Conservation (phyloP, 2,329 filamentous ascomycete genomes). For the Trichocomaceae sp. region DNA sequence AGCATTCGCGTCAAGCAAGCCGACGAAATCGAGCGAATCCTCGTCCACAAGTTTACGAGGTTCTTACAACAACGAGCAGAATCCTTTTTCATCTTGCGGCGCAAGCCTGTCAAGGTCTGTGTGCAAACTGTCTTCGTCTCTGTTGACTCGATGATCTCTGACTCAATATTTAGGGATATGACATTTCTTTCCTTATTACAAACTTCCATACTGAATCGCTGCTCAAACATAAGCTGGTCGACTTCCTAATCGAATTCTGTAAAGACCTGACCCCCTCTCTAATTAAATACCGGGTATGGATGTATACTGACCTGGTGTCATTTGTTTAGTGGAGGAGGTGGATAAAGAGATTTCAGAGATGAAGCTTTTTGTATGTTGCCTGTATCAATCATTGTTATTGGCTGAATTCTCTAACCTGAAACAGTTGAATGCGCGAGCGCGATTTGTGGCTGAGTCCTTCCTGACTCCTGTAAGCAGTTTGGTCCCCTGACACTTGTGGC, state of each 20-base stretch:
- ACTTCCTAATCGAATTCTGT: slow-evolving; percentile 91
- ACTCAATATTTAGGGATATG: slow-evolving; percentile 66
- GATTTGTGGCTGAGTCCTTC: slow-evolving; percentile 98
- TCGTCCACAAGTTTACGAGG: slow-evolving; percentile 96
- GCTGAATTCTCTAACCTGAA: slow-evolving; percentile 26
- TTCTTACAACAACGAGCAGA: slow-evolving; percentile 96
- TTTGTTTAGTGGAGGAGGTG: slow-evolving; percentile 71
- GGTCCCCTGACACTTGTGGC: not conserved
- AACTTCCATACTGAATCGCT: slow-evolving; percentile 99
- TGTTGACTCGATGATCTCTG: not conserved
- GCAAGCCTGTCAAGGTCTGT: slow-evolving; percentile 84
- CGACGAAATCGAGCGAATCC: slow-evolving; percentile 95
- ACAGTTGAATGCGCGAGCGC: slow-evolving; percentile 88
- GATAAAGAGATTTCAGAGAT: slow-evolving; percentile 99
- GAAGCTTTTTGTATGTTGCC: slow-evolving; percentile 88
- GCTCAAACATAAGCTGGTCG: slow-evolving; percentile 97
- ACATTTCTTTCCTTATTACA: slow-evolving; percentile 97
- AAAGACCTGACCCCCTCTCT: not conserved
- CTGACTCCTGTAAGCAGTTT: slow-evolving; percentile 69
- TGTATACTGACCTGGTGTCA: not conserved
- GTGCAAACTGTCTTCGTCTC: not conserved
- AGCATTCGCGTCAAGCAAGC: slow-evolving; percentile 99
- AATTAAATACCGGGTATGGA: not conserved
- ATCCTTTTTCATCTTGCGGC: slow-evolving; percentile 89
- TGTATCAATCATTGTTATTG: not conserved